A percentile compares a stretch with the other conserved stretches of the same genome.
These are phyloP conservation scores for Trichoderma atroviride DNA, from an alignment of 2,329 filamentous ascomycete genomes.

Conservation along the genomic window DNA sequence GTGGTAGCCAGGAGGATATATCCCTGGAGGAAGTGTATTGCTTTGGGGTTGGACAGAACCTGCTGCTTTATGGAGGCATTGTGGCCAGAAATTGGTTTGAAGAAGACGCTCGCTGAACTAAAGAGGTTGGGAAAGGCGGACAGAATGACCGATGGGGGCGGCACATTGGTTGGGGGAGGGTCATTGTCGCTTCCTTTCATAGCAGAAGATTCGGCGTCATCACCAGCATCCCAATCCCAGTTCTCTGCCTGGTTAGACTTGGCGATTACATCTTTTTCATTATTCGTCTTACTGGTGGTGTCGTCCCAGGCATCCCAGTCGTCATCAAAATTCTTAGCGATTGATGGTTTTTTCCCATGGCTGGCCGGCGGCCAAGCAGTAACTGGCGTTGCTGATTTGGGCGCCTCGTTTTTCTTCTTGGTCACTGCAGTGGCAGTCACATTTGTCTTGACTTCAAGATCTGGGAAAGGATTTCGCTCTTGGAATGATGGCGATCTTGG, in stretches of 20 bases:
- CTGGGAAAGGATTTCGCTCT: slow-evolving; percentile 56
- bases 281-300: slow-evolving; percentile 36
- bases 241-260: slow-evolving; percentile 34
- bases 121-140: slow-evolving; percentile 75
- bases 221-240: slow-evolving; percentile 57
- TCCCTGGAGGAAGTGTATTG: slow-evolving; percentile 63
- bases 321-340: slow-evolving; percentile 41
- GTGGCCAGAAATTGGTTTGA: slow-evolving; percentile 65
- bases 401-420: slow-evolving; percentile 32
- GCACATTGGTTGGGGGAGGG: slow-evolving; percentile 79
- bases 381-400: slow-evolving; percentile 38
- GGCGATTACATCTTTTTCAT: slow-evolving; percentile 29
- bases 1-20: slow-evolving; percentile 68
- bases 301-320: slow-evolving; percentile 59
- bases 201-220: slow-evolving; percentile 36
- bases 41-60: slow-evolving; percentile 64
- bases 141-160: slow-evolving; percentile 82
- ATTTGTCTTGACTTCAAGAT: slow-evolving; percentile 51
- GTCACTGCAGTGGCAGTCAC: slow-evolving; percentile 42
- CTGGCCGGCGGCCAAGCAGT: slow-evolving; percentile 48
- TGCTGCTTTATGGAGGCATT: slow-evolving; percentile 61
- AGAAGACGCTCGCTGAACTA: slow-evolving; percentile 65
- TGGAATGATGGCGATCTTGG: slow-evolving; percentile 57
- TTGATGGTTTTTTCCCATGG: slow-evolving; percentile 32
- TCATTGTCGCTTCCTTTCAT: slow-evolving; percentile 37